These are phyloP conservation scores for Chlorokybus atmophyticus DNA, from an alignment of 139 green algal species.

Conservation along the genomic window DNA sequence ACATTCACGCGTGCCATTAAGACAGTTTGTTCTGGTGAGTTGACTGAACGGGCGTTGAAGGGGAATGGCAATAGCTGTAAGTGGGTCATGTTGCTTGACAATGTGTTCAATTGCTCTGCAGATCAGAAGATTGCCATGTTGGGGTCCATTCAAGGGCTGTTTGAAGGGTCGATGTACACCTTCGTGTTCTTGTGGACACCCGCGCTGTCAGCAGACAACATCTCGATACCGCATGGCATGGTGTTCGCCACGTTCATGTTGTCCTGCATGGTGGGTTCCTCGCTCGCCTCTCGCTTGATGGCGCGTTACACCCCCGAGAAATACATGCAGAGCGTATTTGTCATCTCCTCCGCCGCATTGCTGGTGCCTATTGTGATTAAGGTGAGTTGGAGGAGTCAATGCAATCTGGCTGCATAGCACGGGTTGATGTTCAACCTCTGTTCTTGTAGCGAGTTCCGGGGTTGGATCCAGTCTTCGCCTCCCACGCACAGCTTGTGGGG, in stretches of 20 bases:
- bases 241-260: slow-evolving; percentile 96
- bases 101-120: too few relatives aligned
- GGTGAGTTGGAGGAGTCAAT: too few relatives aligned
- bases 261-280: slow-evolving; percentile 58
- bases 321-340: slow-evolving; percentile 83
- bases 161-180: slow-evolving; percentile 87
- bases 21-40: too few relatives aligned
- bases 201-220: slow-evolving; percentile 53
- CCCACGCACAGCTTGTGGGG: slow-evolving; percentile 65
- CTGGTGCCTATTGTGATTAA: slow-evolving; percentile 27
- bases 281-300: slow-evolving; percentile 38
- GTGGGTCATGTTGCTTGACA: not conserved
- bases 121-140: slow-evolving; percentile 58
- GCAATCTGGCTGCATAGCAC: too few relatives aligned
- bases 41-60: too few relatives aligned
- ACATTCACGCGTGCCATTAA: not conserved
- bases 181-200: slow-evolving; percentile 95
- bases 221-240: slow-evolving; percentile 86
- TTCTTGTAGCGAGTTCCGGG: too few relatives aligned
- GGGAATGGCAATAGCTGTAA: not conserved
- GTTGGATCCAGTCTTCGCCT: too few relatives aligned
- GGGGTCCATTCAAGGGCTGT: slow-evolving; percentile 76
- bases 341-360: slow-evolving; percentile 39
- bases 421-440: too few relatives aligned
- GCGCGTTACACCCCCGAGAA: slow-evolving; percentile 20